Percentiles rank a stretch among this genome's conserved stretches.
phyloP scores from a whole-genome alignment of 306 rosid genomes.

The Luffa aegyptiaca region DNA sequence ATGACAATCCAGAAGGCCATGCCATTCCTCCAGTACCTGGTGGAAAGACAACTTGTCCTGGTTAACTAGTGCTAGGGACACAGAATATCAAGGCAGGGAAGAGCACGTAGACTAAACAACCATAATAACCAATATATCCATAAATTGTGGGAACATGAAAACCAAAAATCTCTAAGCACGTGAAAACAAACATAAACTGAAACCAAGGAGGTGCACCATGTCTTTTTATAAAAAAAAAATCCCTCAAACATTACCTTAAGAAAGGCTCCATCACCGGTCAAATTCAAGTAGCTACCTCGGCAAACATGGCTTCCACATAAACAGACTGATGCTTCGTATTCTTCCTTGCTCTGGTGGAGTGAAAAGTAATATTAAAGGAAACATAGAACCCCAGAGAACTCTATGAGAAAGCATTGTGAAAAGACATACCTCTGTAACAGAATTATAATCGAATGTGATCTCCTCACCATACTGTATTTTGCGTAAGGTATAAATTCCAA shows the following conservation, averaged over 20 bases:
- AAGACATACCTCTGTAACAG: conserved; percentile 91
- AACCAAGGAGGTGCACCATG: not conserved
- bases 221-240: not conserved
- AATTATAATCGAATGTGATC: conserved; percentile 92
- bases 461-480: conserved; percentile 85
- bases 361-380: not conserved
- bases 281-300: conserved; percentile 93
- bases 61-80: conserved; percentile 10
- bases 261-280: conserved; percentile 96
- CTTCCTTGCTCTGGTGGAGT: conserved; percentile 81
- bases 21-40: conserved; percentile 86
- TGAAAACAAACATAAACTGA: not conserved
- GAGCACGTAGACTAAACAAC: not conserved
- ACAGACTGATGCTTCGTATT: conserved; percentile 96
- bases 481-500: conserved; percentile 85
- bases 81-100: not conserved
- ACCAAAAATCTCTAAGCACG: not conserved
- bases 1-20: conserved; percentile 82
- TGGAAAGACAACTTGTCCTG: conserved; percentile 12
- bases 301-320: conserved; percentile 99
- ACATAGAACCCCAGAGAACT: not conserved
- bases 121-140: not conserved
- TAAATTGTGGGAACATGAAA: not conserved
- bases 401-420: conserved; percentile 8
- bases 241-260: conserved; percentile 42